Percentiles rank a stretch among this genome's conserved stretches.
Conservation (phyloP, 257 asterid species). For the Solanum bukasovii region DNA sequence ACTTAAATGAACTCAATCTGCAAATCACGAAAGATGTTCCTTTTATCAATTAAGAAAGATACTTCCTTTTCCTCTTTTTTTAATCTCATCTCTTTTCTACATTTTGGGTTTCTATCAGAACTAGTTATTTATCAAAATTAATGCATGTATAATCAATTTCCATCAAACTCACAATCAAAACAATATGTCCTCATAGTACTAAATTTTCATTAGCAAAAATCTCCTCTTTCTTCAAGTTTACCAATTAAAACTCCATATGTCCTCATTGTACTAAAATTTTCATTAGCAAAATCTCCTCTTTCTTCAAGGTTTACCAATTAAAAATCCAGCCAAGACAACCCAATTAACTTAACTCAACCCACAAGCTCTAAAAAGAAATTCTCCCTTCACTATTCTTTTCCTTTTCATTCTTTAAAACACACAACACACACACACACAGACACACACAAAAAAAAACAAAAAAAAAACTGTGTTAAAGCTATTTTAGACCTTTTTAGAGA, state of each 20-base stretch:
- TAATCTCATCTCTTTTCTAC: neutral
- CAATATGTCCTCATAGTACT: neutral
- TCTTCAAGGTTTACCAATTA: neutral
- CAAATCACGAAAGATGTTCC: neutral
- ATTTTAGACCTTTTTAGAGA: neutral
- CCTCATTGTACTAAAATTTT: neutral
- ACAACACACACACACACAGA: neutral
- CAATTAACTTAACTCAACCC: neutral
- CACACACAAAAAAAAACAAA: neutral
- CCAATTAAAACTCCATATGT: neutral
- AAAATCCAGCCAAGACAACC: neutral
- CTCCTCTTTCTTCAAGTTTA: neutral
- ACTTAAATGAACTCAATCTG: neutral
- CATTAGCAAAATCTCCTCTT: neutral
- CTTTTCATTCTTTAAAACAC: neutral
- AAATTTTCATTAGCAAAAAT: neutral
- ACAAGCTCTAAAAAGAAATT: neutral
- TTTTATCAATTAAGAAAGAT: neutral
- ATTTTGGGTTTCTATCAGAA: neutral
- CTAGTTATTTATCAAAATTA: neutral
- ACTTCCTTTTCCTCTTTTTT: neutral
- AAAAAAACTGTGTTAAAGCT: neutral
- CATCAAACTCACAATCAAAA: neutral
- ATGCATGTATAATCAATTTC: neutral
- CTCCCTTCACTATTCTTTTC: neutral